Evolutionary conservation across 2,329 filamentous ascomycete species (phyloP).

Genomic region (Phaeosphaeriaceae sp.): DNA sequence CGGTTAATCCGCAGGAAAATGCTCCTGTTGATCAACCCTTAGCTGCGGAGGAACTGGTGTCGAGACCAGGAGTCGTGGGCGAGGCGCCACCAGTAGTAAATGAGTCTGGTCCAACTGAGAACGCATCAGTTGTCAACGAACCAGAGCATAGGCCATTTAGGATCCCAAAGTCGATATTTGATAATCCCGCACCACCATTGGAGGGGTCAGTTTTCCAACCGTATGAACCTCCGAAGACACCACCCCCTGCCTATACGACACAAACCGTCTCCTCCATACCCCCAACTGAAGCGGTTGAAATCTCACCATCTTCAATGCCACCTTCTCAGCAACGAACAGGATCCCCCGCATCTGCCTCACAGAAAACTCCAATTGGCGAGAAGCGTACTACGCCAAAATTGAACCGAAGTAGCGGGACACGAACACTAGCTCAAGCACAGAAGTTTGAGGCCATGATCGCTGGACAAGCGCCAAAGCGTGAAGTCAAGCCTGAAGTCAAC

Average conservation of each 20-base stretch:
- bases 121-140: no score
- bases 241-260: slow-evolving; percentile 31
- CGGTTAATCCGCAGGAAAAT: slow-evolving; percentile 31
- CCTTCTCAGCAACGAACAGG: background rate
- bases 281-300: background rate
- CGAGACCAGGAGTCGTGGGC: slow-evolving; percentile 21
- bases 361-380: slow-evolving; percentile 5
- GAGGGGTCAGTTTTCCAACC: background rate
- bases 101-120: background rate
- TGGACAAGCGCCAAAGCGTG: slow-evolving; percentile 17
- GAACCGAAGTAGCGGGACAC: slow-evolving; percentile 33
- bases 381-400: slow-evolving; percentile 29
- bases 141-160: slow-evolving; percentile 16
- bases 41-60: slow-evolving; percentile 20
- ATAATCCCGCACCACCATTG: slow-evolving; percentile 19
- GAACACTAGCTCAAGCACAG: slow-evolving; percentile 37
- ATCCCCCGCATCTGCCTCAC: background rate
- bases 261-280: background rate
- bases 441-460: slow-evolving; percentile 37
- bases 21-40: slow-evolving; percentile 35
- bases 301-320: background rate
- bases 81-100: background rate
- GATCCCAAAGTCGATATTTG: slow-evolving; percentile 32
- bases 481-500: background rate
- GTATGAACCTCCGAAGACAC: slow-evolving; percentile 14